phyloP scores from a whole-genome alignment of 768 basidiomycete genomes.

The Lepiota subincarnata region DNA sequence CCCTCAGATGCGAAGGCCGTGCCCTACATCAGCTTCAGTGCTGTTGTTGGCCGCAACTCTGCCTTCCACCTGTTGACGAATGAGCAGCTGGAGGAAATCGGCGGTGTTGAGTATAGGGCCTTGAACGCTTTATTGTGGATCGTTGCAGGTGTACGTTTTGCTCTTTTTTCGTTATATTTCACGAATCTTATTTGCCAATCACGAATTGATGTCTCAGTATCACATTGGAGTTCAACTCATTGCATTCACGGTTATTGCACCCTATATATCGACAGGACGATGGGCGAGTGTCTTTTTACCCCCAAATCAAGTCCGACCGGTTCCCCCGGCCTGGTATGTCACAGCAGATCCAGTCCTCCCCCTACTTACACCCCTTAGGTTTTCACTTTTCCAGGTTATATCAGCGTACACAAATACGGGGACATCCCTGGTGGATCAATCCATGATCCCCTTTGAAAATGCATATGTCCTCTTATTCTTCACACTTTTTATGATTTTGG shows the following conservation, averaged over 20 bases:
- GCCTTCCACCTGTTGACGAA: constrained; percentile 62
- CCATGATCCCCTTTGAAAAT: constrained; percentile 87
- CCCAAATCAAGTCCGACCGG: constrained; percentile 49
- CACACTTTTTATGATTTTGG: constrained; percentile 73
- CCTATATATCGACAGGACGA: constrained; percentile 62
- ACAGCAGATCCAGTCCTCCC: no score
- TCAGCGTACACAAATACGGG: constrained; percentile 91
- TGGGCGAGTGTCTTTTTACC: constrained; percentile 63
- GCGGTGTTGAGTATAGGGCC: constrained; percentile 90
- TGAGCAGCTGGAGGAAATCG: constrained; percentile 87
- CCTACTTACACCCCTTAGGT: constrained; percentile 43
- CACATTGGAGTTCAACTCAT: constrained; percentile 68
- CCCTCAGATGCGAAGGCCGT: constrained; percentile 39
- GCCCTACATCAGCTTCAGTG: constrained; percentile 83
- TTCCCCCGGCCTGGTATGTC: constrained; percentile 64
- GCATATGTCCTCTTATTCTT: constrained; percentile 79
- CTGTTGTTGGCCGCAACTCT: constrained; percentile 81
- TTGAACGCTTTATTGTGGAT: constrained; percentile 80
- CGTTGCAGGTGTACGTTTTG: constrained; percentile 57
- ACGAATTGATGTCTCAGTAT: constrained; percentile 50
- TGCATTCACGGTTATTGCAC: constrained; percentile 69
- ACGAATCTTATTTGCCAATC: neutral
- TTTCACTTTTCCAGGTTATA: constrained; percentile 77
- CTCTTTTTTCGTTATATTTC: constrained; percentile 1
- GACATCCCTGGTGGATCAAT: constrained; percentile 80